These are phyloP conservation scores for Diaporthe destruens DNA, from an alignment of 2,329 filamentous ascomycete genomes.

Conservation along the genomic window DNA sequence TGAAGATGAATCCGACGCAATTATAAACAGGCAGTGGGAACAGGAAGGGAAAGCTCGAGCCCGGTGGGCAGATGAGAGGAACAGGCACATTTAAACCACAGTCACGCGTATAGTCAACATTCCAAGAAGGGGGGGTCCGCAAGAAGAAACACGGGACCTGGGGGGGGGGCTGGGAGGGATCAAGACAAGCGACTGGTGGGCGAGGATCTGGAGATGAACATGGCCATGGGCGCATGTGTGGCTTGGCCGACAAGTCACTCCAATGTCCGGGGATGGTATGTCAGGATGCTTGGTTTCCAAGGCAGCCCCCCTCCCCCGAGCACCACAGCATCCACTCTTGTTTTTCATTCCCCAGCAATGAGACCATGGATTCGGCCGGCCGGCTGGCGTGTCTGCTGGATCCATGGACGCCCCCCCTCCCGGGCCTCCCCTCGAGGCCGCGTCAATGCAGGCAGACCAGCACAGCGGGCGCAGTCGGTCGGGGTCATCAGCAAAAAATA, in stretches of 20 bases:
- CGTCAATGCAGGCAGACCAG: conserved; percentile 26
- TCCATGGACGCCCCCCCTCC: not conserved
- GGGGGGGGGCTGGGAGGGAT: conserved; percentile 14
- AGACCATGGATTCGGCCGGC: conserved; percentile 11
- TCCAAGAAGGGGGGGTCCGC: conserved; percentile 15
- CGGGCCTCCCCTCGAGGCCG: not conserved
- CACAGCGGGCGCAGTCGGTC: not conserved
- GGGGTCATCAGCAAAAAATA: conserved; percentile 7
- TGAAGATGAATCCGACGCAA: conserved; percentile 28
- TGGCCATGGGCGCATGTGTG: conserved; percentile 20
- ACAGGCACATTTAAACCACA: conserved; percentile 18
- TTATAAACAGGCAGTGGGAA: conserved; percentile 18
- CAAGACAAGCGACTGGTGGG: not conserved
- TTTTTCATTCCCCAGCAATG: conserved; percentile 28
- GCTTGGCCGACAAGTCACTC: conserved; percentile 26
- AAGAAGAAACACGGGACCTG: conserved; percentile 25
- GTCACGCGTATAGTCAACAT: conserved; percentile 29
- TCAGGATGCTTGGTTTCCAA: conserved; percentile 25
- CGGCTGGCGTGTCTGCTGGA: not conserved
- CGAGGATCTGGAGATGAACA: conserved; percentile 26
- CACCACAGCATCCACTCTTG: conserved; percentile 15
- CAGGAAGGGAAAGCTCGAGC: not conserved
- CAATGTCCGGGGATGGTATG: conserved; percentile 27
- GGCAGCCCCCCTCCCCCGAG: conserved; percentile 15
- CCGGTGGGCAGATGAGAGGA: conserved; percentile 9